These are phyloP conservation scores for Annulohypoxylon maeteangense DNA, from an alignment of 495 filamentous ascomycete genomes.

Conservation along the genomic window DNA sequence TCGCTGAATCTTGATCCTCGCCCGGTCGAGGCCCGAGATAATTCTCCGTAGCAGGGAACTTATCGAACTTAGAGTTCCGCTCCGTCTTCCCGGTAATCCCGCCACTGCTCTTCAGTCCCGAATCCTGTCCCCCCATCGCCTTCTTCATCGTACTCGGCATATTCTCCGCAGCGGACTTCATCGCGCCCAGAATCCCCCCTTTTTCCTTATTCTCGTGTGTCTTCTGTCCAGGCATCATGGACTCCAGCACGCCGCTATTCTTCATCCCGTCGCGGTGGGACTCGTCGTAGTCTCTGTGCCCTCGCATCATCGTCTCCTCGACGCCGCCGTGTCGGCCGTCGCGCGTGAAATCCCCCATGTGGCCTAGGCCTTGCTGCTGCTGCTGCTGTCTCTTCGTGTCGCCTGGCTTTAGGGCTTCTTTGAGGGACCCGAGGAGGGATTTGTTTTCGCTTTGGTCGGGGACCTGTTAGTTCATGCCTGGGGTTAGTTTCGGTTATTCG, in stretches of 20 bases:
- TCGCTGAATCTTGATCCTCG: neutral
- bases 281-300: constrained; percentile 34
- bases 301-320: constrained; percentile 26
- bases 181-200: constrained; percentile 8
- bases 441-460: constrained; percentile 22
- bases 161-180: constrained; percentile 21
- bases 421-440: constrained; percentile 31
- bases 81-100: constrained; percentile 9
- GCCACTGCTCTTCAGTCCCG: constrained; percentile 9
- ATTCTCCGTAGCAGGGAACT: constrained; percentile 26
- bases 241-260: constrained; percentile 12
- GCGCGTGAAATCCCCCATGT: constrained; percentile 22
- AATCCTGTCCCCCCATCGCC: constrained; percentile 1
- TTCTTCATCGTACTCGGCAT: constrained; percentile 15
- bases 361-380: constrained; percentile 5
- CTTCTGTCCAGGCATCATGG: constrained; percentile 25
- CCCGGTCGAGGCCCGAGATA: constrained; percentile 2
- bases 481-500: neutral
- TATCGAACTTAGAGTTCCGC: constrained; percentile 20
- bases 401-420: constrained; percentile 39
- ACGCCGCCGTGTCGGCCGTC: constrained; percentile 32
- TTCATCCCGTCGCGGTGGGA: constrained; percentile 7
- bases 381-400: constrained; percentile 29
- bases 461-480: neutral
- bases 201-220: constrained; percentile 13